Evolutionary conservation across 2,329 filamentous ascomycete species (phyloP), one percentile per base, ranked within the genome.

Genomic region (Falciphora oryzae): DNA sequence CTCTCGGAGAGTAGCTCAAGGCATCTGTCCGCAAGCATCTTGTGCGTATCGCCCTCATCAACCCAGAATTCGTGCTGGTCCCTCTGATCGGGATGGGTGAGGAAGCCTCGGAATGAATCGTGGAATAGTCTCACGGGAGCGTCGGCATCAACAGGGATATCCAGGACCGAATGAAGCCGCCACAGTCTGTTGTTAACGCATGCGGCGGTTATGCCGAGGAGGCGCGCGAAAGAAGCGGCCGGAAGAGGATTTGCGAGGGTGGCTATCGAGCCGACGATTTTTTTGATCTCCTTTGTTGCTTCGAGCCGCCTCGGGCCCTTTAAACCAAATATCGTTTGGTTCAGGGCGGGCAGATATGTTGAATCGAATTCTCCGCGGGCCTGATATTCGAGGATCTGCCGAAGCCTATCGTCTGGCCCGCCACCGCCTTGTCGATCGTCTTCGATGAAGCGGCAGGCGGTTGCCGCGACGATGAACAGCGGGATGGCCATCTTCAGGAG

Each of bases 51-150:
- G 59, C 65, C 68, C 65, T 78, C 74, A 27, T 80, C 69, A 57
- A 79, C 69, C 73, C 74, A 74, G 67, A 80, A 78, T 0, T 58
- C 66, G 38, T 72, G 69, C 22, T 65, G 68, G 2, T 63, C 65
- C 14, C 69, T 65, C 66, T 68, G 70, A 11, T 70, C 63, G 8
- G 67, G 50, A 64, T 76, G 69, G 13, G 76, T 35, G 18, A 79
- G 74, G 66, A 76, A 77, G 65, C 79, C 75, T 2, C 73, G 72
- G 59, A 79, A 79, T 0, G 77, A 77, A 7, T 73, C 65, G 64
- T 79, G 76, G 3, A 75, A 69, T 0, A 74, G 65, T 22, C 68
- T 69, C 4, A 78, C 61, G 0, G 74, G 73, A 71, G 8, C 57
- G 57, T 29, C 13, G 2, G 57, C 27, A 59, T 59, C 14, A 59